phyloP scores from a whole-genome alignment of 306 rosid genomes.

The Trichosanthes truncata region DNA sequence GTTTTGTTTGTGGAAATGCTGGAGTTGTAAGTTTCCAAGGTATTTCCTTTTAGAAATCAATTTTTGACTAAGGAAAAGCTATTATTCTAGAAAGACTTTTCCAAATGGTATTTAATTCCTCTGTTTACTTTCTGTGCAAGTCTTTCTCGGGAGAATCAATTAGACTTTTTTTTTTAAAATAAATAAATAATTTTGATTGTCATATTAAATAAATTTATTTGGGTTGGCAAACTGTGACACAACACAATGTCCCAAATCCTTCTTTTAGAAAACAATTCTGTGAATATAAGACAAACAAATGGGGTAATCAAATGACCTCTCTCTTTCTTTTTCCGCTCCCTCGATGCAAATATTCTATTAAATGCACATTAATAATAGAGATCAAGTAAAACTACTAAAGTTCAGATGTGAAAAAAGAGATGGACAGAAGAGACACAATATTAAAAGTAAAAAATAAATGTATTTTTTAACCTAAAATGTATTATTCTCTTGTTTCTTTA shows the following conservation, averaged over 20 bases:
- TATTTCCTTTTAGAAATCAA: not conserved
- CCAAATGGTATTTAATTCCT: not conserved
- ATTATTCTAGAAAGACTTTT: not conserved
- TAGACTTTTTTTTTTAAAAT: not conserved
- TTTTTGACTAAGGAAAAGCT: not conserved
- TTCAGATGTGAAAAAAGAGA: no score
- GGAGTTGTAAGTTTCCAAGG: not conserved
- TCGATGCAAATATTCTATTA: no score
- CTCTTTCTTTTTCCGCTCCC: no score
- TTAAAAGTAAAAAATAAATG: not conserved
- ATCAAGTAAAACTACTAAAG: not conserved
- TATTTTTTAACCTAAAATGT: not conserved
- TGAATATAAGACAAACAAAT: not conserved
- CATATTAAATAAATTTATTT: not conserved
- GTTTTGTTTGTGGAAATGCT: not conserved
- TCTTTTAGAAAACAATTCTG: not conserved
- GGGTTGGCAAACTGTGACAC: not conserved
- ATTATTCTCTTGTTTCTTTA: not conserved
- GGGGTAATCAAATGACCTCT: no score
- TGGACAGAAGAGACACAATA: not conserved
- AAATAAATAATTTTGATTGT: no score
- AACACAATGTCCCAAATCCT: no score
- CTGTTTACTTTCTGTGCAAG: not conserved
- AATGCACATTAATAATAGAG: no score
- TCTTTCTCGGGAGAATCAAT: conserved; percentile 1